Evolutionary conservation across 1,284 basidiomycete species (phyloP), one percentile per base, ranked within the genome.

Genomic region (Porodaedalea pini): DNA sequence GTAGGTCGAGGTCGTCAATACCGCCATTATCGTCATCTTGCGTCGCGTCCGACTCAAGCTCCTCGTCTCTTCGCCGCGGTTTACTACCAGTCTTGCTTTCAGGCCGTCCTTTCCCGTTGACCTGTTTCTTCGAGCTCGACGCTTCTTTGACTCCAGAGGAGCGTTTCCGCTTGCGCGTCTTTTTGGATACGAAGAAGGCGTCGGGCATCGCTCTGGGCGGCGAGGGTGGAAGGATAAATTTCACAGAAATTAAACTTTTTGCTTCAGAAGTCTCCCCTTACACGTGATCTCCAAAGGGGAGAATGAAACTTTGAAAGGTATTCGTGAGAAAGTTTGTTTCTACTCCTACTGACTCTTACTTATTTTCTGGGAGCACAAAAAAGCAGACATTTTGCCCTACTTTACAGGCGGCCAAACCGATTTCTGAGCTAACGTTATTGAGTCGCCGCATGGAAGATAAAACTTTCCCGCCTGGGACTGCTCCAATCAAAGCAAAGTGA

Each of bases 1-100:
- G 75, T 57, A 94, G 73, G 67, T 94, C 90, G 77, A 94, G 78
- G 69, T 89, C 86, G 65, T 92, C 90, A 54, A 93, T 76, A 50
- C 73, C 82, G n/a, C 71, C 81, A 34, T 76, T 81, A 44, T 76
- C 83, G 48, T 78, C 80, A 59, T 83, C 80, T 17, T 82, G 72
- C 0, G 75, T 85, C 60, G 73, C 74, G 65, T 86, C 85, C 32
- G 83, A 88, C 31, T 74, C 70, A 62, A 90, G 75, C 67, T 93
- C 89, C 65, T 94, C 91, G 50, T 65, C 69, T 19, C 60, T 70
- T 52, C 58, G 67, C 66, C 59, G 65, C 62, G 73, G 64, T 69
- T 66, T 55, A 25, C 13, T n/a, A 11, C 13, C 36, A 8, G 29
- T 31, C 25, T 49, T 40, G 32, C 43, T 25, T 13, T 36, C 29